phyloP scores from a whole-genome alignment of 176 grass and related monocot species.

The Secale cereale region DNA sequence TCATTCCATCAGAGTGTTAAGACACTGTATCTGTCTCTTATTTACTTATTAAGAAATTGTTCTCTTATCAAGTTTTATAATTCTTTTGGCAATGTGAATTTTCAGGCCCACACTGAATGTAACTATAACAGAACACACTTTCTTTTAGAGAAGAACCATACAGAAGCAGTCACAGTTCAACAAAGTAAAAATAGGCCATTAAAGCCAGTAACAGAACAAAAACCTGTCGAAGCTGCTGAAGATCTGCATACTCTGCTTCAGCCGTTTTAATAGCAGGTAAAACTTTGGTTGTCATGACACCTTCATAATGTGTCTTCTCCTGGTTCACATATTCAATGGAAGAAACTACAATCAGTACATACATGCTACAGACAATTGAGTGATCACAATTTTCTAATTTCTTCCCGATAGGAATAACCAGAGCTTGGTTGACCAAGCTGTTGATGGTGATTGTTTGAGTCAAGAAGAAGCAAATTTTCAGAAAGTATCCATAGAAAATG shows the following conservation, averaged over 20 bases:
- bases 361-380: not conserved
- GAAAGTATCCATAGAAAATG: not conserved
- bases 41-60: not conserved
- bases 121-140: not conserved
- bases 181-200: not conserved
- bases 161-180: not conserved
- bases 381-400: not conserved
- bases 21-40: not conserved
- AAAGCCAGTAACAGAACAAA: conserved; percentile 12
- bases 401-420: not conserved
- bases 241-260: conserved; percentile 46
- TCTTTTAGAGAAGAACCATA: not conserved
- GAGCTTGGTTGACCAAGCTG: not conserved
- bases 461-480: not conserved
- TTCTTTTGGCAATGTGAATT: not conserved
- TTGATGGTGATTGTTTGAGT: not conserved
- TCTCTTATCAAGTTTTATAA: not conserved
- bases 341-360: not conserved
- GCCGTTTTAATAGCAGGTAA: conserved; percentile 65
- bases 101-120: not conserved
- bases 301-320: conserved; percentile 75
- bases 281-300: conserved; percentile 72
- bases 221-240: conserved; percentile 75
- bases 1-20: not conserved
- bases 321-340: conserved; percentile 30